phyloP scores from a whole-genome alignment of 805 yeast species.

The Zygotorulaspora chibaensis region DNA sequence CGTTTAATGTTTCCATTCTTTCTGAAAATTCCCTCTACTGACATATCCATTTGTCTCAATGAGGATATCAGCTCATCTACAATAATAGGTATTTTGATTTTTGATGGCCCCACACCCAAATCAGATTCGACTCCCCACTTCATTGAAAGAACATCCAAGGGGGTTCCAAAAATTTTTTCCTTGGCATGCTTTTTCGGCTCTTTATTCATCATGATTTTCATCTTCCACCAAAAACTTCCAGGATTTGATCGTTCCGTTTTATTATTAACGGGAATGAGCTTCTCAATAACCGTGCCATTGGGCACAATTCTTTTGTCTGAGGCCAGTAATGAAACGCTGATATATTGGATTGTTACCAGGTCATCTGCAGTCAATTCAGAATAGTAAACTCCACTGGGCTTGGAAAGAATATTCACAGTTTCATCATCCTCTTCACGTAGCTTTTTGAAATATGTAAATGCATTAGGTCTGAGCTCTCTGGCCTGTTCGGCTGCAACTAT shows the following conservation, averaged over 20 bases:
- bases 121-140: constrained; percentile 80
- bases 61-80: constrained; percentile 83
- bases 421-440: constrained; percentile 32
- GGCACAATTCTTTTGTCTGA: constrained; percentile 19
- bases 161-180: constrained; percentile 68
- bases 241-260: constrained; percentile 46
- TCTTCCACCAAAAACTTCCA: constrained; percentile 28
- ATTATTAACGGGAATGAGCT: constrained; percentile 61
- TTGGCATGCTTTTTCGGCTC: constrained; percentile 24
- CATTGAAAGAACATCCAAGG: constrained; percentile 61
- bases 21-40: constrained; percentile 93
- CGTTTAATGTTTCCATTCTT: constrained; percentile 91
- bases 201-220: constrained; percentile 28
- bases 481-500: constrained; percentile 98
- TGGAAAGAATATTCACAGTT: constrained; percentile 14
- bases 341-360: constrained; percentile 56
- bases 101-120: constrained; percentile 76
- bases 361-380: constrained; percentile 43
- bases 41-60: constrained; percentile 85
- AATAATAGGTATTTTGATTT: constrained; percentile 75
- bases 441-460: constrained; percentile 72
- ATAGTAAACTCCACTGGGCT: constrained; percentile 45
- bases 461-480: constrained; percentile 86
- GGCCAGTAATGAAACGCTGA: constrained; percentile 40
- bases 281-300: constrained; percentile 9